Conservation (phyloP, 2,329 filamentous ascomycete species). For the Exophiala viscosa region DNA sequence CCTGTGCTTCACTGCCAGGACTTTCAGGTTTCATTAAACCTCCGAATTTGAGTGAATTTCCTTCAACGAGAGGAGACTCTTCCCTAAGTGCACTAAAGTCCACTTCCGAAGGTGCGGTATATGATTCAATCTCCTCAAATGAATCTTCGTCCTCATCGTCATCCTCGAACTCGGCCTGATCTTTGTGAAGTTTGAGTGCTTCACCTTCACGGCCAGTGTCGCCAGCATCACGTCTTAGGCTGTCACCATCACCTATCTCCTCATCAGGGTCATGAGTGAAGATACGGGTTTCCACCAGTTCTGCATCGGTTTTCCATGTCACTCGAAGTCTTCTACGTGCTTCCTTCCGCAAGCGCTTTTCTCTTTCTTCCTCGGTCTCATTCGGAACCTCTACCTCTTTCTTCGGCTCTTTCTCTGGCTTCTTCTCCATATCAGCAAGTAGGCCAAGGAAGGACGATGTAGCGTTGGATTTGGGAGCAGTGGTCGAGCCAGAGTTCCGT, state of each 20-base stretch:
- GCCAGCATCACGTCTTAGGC: slow-evolving; percentile 55
- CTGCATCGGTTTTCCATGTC: slow-evolving; percentile 56
- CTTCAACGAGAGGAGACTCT: slow-evolving; percentile 28
- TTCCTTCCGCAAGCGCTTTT: slow-evolving; percentile 59
- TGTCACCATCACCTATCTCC: slow-evolving; percentile 57
- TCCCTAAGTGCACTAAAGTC: slow-evolving; percentile 38
- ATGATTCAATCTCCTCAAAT: slow-evolving; percentile 40
- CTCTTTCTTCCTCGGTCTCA: slow-evolving; percentile 58
- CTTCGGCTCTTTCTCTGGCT: slow-evolving; percentile 53
- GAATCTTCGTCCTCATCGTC: slow-evolving; percentile 55
- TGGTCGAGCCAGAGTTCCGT: slow-evolving; percentile 12
- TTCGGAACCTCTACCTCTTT: slow-evolving; percentile 50
- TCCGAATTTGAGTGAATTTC: slow-evolving; percentile 42
- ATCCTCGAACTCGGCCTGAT: slow-evolving; percentile 43
- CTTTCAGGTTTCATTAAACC: slow-evolving; percentile 40
- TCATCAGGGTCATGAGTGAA: slow-evolving; percentile 63
- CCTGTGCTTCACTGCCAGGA: slow-evolving; percentile 42
- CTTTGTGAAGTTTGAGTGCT: slow-evolving; percentile 48
- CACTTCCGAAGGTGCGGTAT: slow-evolving; percentile 34
- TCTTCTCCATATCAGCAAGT: slow-evolving; percentile 50
- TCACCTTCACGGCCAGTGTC: slow-evolving; percentile 58
- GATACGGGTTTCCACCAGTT: slow-evolving; percentile 54
- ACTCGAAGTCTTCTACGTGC: slow-evolving; percentile 59
- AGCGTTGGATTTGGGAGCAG: slow-evolving; percentile 33
- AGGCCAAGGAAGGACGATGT: slow-evolving; percentile 49